Evolutionary conservation across 495 filamentous ascomycete genomes (phyloP), one percentile per base, ranked within the genome.

Genomic region (Daldinia bambusicola): DNA sequence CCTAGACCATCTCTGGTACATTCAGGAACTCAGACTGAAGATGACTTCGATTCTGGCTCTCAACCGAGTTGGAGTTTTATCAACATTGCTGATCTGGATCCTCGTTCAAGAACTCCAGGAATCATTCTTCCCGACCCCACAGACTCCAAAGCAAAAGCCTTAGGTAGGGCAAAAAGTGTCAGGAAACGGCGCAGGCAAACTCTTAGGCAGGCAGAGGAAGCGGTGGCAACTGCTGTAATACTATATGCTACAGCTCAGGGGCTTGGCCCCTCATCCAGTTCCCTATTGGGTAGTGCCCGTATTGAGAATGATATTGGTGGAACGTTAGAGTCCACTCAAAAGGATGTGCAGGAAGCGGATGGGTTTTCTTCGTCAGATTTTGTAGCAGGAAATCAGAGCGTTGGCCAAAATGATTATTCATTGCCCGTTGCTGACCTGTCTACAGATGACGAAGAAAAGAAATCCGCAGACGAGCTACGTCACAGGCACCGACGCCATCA

Each of bases 221-320:
- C 80, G 62, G 76, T 84, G 12, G 81, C 82, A 13, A 76, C 81
- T n/a, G 82, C 82, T 48, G 82, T 84, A 13, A 77, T 84, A 16
- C 73, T 84, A 6, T 84, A 82, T 59, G 82, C 82, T 56, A 77
- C 82, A 40, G 79, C 77, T 50, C 81, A 79, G 37, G 75, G 71
- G 61, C 64, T 82, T 32, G 81, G 75, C 41, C 79, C 79, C 58
- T 76, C 78, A 20, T 38, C 59, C 36, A 59, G 37, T 58, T 55
- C 69, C 38, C 30, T 22, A 20, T 59, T 38, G 40, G 52, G 60
- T 60, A 66, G 57, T 63, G 20, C 66, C 61, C 70, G 69, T 53
- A n/a, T 61, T 22, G 61, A 73, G 43, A 55, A 66, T 6, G 36
- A 61, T 31, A 40, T 48, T 51, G 58, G 36, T 60, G 57, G 67